Conservation (phyloP, 1,139 yeast genomes). For the Yamadazyma siamensis region DNA sequence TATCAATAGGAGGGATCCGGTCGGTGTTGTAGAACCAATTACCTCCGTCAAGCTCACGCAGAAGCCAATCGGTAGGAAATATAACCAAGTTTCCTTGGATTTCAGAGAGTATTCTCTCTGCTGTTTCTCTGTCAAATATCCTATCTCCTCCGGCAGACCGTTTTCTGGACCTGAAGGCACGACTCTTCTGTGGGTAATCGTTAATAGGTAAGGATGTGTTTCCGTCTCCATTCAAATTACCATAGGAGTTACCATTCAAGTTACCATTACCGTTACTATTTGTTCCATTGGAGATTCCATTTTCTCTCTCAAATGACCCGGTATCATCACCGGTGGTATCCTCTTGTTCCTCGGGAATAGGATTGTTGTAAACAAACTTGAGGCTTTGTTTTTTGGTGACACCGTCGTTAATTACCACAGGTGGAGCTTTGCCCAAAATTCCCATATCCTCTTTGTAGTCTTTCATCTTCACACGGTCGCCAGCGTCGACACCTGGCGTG, state of each 20-base stretch:
- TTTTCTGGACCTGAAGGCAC: slow-evolving; percentile 38
- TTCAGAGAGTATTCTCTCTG: slow-evolving; percentile 67
- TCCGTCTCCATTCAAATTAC: background rate
- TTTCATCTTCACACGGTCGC: slow-evolving; percentile 19
- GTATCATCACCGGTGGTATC: slow-evolving; percentile 3
- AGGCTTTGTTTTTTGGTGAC: slow-evolving; percentile 11
- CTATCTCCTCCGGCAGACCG: slow-evolving; percentile 40
- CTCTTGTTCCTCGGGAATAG: slow-evolving; percentile 7
- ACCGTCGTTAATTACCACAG: slow-evolving; percentile 25
- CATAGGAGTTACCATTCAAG: slow-evolving; percentile 1
- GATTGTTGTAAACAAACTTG: slow-evolving; percentile 8
- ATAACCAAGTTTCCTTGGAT: slow-evolving; percentile 87
- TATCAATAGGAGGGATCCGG: slow-evolving; percentile 91
- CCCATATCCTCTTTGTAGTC: slow-evolving; percentile 31
- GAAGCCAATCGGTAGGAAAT: slow-evolving; percentile 90
- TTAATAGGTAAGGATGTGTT: slow-evolving; percentile 6
- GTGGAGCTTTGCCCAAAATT: slow-evolving; percentile 39
- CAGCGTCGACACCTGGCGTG: slow-evolving; percentile 1
- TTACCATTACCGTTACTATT: slow-evolving; percentile 3
- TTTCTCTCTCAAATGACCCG: no score
- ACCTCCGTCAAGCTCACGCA: slow-evolving; percentile 79
- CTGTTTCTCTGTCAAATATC: slow-evolving; percentile 71
- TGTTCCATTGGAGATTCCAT: slow-evolving; percentile 4
- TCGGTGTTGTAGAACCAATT: slow-evolving; percentile 97
- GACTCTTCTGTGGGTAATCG: slow-evolving; percentile 13